Evolutionary conservation across 179 eudicot genomes (phyloP).

Genomic region (Camellia oleifera): DNA sequence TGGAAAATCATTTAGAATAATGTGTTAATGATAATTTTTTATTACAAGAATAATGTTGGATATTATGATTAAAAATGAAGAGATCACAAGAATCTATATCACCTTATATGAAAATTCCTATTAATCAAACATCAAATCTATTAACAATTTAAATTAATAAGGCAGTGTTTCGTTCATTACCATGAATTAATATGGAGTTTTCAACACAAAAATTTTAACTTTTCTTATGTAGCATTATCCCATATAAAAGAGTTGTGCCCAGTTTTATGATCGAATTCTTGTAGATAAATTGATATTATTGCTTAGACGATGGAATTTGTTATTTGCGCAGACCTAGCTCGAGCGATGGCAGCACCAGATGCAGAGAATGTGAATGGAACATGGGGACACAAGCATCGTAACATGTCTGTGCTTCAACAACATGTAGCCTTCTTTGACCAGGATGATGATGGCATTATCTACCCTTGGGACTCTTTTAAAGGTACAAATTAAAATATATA

Average conservation of each 20-base stretch:
- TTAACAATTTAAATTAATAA: background rate
- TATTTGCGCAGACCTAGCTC: slow-evolving; percentile 40
- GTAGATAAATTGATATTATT: background rate
- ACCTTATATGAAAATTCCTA: background rate
- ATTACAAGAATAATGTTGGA: too few species aligned
- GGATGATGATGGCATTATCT: slow-evolving; percentile 55
- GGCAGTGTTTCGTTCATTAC: too few species aligned
- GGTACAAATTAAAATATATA: slow-evolving; percentile 23
- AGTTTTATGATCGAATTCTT: too few species aligned
- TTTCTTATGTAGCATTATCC: too few species aligned
- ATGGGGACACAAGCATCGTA: slow-evolving; percentile 41
- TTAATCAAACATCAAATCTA: background rate
- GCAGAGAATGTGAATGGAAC: slow-evolving; percentile 55
- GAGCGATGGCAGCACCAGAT: slow-evolving; percentile 58
- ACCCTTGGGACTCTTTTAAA: slow-evolving; percentile 53
- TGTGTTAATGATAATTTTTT: too few species aligned
- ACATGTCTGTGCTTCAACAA: slow-evolving; percentile 62
- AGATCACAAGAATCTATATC: too few species aligned
- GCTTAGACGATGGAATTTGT: background rate
- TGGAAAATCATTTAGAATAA: too few species aligned
- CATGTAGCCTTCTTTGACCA: slow-evolving; percentile 64
- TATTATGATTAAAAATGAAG: too few species aligned
- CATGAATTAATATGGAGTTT: too few species aligned
- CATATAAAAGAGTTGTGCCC: too few species aligned
- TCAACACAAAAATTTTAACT: too few species aligned